Conservation (phyloP, 2,329 filamentous ascomycete genomes). For the Helotiales sp. region DNA sequence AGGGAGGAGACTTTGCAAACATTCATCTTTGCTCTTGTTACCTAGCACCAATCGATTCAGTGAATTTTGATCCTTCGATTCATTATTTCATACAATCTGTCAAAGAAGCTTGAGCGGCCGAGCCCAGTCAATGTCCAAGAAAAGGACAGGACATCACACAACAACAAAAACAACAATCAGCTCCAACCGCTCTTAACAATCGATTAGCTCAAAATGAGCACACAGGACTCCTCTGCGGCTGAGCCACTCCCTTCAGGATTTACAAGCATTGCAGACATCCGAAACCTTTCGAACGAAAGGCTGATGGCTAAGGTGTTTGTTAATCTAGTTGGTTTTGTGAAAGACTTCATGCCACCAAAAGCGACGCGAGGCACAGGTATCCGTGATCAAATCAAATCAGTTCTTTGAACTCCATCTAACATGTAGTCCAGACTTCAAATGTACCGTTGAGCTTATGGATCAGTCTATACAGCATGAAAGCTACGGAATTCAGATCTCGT, state of each 20-base stretch:
- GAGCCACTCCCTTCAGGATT: constrained; percentile 49
- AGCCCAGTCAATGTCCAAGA: too few relatives aligned
- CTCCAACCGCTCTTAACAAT: not conserved
- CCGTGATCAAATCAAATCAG: constrained; percentile 10
- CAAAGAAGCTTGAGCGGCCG: too few relatives aligned
- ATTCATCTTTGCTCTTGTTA: not conserved
- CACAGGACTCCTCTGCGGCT: not conserved
- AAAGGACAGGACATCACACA: too few relatives aligned
- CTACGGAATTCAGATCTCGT: constrained; percentile 54
- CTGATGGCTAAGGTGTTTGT: constrained; percentile 45
- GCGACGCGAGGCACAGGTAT: constrained; percentile 58
- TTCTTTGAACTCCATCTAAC: constrained; percentile 14
- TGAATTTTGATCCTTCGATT: not conserved
- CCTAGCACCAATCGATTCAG: not conserved
- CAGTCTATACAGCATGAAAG: constrained; percentile 50
- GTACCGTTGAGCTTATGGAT: constrained; percentile 65
- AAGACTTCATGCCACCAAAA: constrained; percentile 63
- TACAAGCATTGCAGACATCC: constrained; percentile 47
- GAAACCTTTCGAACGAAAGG: constrained; percentile 51
- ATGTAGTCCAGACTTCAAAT: constrained; percentile 59
- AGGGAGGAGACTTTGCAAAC: not conserved
- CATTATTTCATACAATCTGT: not conserved
- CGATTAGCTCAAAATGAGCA: constrained; percentile 15
- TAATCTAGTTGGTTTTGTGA: constrained; percentile 70
- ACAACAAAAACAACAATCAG: too few relatives aligned